These are phyloP conservation scores for Colletotrichum australisinense DNA, from an alignment of 2,329 filamentous ascomycete genomes.

Conservation along the genomic window DNA sequence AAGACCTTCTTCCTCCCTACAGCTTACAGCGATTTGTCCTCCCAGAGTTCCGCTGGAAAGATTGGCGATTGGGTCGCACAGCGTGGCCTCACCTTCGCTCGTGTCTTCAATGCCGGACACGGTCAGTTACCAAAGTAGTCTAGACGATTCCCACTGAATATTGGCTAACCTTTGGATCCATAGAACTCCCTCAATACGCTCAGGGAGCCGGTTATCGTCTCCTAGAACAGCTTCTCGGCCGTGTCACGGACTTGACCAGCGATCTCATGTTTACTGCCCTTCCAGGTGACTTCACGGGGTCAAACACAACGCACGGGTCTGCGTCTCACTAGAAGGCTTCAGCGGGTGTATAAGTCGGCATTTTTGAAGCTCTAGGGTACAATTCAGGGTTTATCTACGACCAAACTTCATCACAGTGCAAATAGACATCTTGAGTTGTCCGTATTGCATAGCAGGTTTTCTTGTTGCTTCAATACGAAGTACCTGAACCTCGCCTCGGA, in stretches of 20 bases:
- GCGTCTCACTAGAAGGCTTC: neutral
- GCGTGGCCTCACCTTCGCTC: constrained; percentile 15
- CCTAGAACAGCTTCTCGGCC: constrained; percentile 15
- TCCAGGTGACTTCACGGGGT: constrained; percentile 7
- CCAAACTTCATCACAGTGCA: too few relatives aligned
- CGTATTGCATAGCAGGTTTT: too few relatives aligned
- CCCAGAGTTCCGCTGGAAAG: constrained; percentile 23
- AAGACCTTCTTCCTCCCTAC: constrained; percentile 75
- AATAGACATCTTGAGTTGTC: too few relatives aligned
- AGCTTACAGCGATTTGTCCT: constrained; percentile 10
- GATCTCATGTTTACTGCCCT: constrained; percentile 14
- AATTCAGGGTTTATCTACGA: too few relatives aligned
- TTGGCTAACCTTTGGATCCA: neutral
- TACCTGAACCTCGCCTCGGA: too few relatives aligned
- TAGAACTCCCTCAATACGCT: constrained; percentile 10
- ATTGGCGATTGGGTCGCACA: constrained; percentile 23
- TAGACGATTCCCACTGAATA: too few relatives aligned
- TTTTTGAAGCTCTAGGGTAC: too few relatives aligned
- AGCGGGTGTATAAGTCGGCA: too few relatives aligned
- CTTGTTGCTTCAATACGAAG: too few relatives aligned
- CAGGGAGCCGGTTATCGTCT: constrained; percentile 18
- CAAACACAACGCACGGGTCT: neutral
- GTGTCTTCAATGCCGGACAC: constrained; percentile 12
- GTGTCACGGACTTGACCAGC: constrained; percentile 7
- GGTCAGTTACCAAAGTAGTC: neutral